These are phyloP conservation scores for Leishmania martiniquensis DNA, from an alignment of 208 protist genomes.

Conservation along the genomic window DNA sequence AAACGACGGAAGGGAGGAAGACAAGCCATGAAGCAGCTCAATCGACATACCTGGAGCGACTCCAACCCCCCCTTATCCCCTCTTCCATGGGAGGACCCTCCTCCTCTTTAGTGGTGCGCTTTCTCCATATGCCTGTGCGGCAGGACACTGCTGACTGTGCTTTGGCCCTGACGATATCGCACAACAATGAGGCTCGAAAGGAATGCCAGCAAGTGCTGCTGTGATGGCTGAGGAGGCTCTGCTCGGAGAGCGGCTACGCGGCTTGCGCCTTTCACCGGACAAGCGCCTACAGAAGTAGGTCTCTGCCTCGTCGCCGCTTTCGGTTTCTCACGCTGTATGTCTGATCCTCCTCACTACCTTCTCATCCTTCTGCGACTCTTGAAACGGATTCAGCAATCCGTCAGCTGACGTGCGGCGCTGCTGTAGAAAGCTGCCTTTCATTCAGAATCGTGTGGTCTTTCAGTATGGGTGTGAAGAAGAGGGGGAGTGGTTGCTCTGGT, in stretches of 20 bases:
- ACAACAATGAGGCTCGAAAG: background rate
- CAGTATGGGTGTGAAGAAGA: constrained; percentile 1
- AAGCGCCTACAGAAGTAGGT: too few species aligned
- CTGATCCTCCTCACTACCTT: background rate
- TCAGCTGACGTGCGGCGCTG: background rate
- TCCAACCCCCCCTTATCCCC: background rate
- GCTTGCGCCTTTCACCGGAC: background rate
- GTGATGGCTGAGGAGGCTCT: background rate
- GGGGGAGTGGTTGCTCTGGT: background rate
- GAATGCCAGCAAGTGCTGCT: background rate
- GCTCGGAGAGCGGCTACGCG: background rate
- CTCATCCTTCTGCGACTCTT: background rate
- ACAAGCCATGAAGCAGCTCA: background rate
- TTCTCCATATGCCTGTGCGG: background rate
- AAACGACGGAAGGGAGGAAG: background rate
- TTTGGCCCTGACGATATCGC: background rate
- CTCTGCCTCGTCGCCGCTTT: background rate
- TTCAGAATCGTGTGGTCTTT: background rate
- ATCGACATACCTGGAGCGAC: background rate
- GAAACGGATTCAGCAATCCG: background rate
- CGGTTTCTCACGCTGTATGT: background rate
- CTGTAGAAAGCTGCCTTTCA: background rate
- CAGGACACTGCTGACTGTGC: background rate
- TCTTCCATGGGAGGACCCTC: too few species aligned
- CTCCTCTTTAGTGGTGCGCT: background rate